Conservation (phyloP, 495 filamentous ascomycete species). For the Neurospora sp. region DNA sequence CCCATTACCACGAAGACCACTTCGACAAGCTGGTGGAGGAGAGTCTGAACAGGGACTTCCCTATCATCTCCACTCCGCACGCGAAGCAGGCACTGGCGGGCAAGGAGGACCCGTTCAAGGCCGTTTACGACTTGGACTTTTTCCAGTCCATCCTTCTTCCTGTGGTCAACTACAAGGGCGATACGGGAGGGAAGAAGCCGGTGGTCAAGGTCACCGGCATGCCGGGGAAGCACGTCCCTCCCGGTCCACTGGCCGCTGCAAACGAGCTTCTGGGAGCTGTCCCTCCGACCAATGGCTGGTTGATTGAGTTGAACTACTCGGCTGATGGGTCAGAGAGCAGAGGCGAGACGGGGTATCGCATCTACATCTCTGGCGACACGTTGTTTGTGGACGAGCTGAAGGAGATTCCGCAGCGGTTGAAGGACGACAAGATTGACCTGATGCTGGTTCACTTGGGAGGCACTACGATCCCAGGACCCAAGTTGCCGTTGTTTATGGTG, state of each 20-base stretch:
- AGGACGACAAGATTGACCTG: slow-evolving; percentile 47
- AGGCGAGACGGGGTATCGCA: slow-evolving; percentile 46
- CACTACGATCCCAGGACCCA: slow-evolving; percentile 52
- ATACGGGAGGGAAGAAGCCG: slow-evolving; percentile 9
- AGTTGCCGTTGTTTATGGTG: slow-evolving; percentile 52
- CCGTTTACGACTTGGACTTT: slow-evolving; percentile 43
- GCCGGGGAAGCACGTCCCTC: slow-evolving; percentile 62
- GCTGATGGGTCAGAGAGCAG: slow-evolving; percentile 5
- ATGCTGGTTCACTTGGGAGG: slow-evolving; percentile 61
- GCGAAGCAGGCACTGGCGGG: slow-evolving; percentile 42
- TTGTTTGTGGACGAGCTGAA: slow-evolving; percentile 52
- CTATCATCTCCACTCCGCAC: slow-evolving; percentile 58
- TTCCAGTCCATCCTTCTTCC: slow-evolving; percentile 46
- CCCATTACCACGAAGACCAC: slow-evolving; percentile 59
- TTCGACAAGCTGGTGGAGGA: slow-evolving; percentile 55
- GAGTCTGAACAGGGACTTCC: slow-evolving; percentile 43
- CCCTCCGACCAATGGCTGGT: slow-evolving; percentile 65
- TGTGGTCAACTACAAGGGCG: slow-evolving; percentile 20
- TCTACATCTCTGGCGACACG: slow-evolving; percentile 70
- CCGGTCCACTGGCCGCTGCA: slow-evolving; percentile 31
- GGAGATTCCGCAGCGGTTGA: slow-evolving; percentile 40
- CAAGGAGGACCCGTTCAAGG: slow-evolving; percentile 42
- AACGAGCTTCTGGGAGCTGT: slow-evolving; percentile 50
- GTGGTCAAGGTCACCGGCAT: slow-evolving; percentile 52
- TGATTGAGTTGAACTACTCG: slow-evolving; percentile 51